These are phyloP conservation scores for Phyllosticta capitalensis DNA, from an alignment of 2,329 filamentous ascomycete species.

Conservation along the genomic window DNA sequence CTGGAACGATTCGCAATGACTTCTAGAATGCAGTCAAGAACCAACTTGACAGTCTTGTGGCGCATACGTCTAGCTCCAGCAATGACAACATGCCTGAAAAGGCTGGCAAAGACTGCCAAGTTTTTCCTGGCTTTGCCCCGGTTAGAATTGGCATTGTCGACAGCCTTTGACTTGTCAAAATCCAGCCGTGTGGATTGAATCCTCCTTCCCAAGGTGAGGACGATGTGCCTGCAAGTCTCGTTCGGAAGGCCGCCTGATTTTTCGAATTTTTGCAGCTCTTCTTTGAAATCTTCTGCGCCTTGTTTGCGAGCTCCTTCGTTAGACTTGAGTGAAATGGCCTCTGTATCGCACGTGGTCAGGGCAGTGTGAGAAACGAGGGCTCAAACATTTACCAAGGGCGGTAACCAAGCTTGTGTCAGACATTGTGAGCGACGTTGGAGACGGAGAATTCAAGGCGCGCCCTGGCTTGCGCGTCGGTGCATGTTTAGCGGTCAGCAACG, in stretches of 20 bases:
- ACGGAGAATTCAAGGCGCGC: neutral
- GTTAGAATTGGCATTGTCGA: neutral
- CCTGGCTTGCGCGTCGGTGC: neutral
- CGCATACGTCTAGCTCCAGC: conserved; percentile 44
- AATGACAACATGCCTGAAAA: neutral
- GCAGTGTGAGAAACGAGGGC: neutral
- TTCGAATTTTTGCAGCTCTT: conserved; percentile 40
- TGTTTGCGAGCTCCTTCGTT: conserved; percentile 36
- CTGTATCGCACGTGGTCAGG: neutral
- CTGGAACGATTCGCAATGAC: conserved; percentile 55
- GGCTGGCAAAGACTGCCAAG: neutral
- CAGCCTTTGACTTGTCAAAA: neutral
- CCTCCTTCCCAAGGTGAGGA: conserved; percentile 44
- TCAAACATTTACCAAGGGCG: neutral
- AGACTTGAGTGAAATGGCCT: conserved; percentile 2
- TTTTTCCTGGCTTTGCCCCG: neutral
- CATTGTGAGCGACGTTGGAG: neutral
- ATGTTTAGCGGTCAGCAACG: neutral
- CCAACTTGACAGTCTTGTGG: conserved; percentile 64
- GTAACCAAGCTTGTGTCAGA: neutral
- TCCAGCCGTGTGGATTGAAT: neutral
- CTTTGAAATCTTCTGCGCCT: conserved; percentile 46
- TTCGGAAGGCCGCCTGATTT: conserved; percentile 49
- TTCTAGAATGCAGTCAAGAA: conserved; percentile 75
- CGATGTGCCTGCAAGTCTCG: conserved; percentile 70